These are phyloP conservation scores for Prunus persica DNA, from an alignment of 306 rosid genomes.

Conservation along the genomic window DNA sequence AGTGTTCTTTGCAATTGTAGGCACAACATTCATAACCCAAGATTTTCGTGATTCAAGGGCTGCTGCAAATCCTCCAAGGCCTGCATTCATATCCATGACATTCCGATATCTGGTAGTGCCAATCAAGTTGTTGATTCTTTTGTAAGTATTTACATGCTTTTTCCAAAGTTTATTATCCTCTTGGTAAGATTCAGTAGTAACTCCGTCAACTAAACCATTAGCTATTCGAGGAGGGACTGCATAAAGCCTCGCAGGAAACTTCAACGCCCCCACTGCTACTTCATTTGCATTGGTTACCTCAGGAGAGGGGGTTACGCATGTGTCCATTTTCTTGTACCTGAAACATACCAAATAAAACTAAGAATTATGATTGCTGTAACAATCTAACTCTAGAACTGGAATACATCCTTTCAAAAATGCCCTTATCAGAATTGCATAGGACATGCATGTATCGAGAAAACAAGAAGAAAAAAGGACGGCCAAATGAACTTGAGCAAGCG, in stretches of 20 bases:
- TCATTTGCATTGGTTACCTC: conserved; percentile 56
- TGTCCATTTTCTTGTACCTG: conserved; percentile 87
- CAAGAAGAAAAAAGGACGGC: neutral
- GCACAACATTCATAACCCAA: conserved; percentile 98
- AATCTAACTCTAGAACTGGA: neutral
- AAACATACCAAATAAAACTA: conserved; percentile 15
- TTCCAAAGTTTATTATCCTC: conserved; percentile 86
- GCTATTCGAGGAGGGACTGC: conserved; percentile 82
- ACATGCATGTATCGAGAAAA: neutral
- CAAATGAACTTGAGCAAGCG: neutral
- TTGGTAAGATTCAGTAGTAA: conserved; percentile 68
- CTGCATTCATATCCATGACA: conserved; percentile 98
- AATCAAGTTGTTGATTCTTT: conserved; percentile 60
- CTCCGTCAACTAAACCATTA: conserved; percentile 61
- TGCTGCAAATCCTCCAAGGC: conserved; percentile 95
- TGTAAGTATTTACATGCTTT: conserved; percentile 63
- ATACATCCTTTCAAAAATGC: neutral
- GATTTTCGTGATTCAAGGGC: conserved; percentile 76
- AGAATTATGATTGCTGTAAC: neutral
- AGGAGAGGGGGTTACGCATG: conserved; percentile 71
- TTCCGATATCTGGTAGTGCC: conserved; percentile 80
- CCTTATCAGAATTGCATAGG: neutral
- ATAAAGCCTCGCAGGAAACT: conserved; percentile 82
- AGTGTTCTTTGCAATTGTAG: conserved; percentile 72
- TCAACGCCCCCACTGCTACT: conserved; percentile 81